A percentile compares a stretch with the other conserved stretches of the same genome.
These are phyloP conservation scores for Ceratonia siliqua DNA, from an alignment of 306 rosid genomes.

Conservation along the genomic window DNA sequence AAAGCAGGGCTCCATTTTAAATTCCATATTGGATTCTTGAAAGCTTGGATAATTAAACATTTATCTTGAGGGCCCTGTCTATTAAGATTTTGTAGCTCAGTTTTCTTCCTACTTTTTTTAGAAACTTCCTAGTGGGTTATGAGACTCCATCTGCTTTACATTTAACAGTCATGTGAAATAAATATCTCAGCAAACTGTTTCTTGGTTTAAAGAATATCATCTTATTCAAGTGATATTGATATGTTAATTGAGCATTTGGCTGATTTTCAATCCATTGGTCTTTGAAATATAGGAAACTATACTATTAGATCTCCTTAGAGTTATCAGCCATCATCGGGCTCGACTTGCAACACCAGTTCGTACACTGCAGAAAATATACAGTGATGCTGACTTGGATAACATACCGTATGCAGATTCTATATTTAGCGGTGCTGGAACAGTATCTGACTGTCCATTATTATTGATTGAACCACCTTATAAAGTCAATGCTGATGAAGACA, in stretches of 20 bases:
- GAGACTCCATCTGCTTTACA: not conserved
- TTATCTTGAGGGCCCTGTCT: not conserved
- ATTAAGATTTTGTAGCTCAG: not conserved
- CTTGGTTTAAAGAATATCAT: not conserved
- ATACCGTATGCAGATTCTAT: slow-evolving; percentile 71
- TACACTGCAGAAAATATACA: slow-evolving; percentile 73
- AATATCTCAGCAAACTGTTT: not conserved
- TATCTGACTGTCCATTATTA: slow-evolving; percentile 63
- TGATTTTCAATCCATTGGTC: slow-evolving; percentile 35
- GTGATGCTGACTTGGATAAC: slow-evolving; percentile 70
- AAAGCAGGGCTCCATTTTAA: not conserved
- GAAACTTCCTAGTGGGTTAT: not conserved
- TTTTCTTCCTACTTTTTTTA: not conserved
- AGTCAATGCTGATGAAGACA: slow-evolving; percentile 64
- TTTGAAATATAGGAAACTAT: slow-evolving; percentile 68
- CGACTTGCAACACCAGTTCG: slow-evolving; percentile 98
- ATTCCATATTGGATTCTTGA: not conserved
- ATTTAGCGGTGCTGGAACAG: slow-evolving; percentile 48
- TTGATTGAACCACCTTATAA: slow-evolving; percentile 73
- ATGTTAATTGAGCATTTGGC: slow-evolving; percentile 33
- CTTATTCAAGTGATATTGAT: slow-evolving; percentile 15
- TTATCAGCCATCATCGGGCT: slow-evolving; percentile 90
- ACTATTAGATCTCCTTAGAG: slow-evolving; percentile 95
- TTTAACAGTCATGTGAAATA: not conserved
- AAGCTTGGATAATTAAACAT: not conserved